Base-by-base conservation (phyloP, 169 alveolate genomes). In the Cryptosporidium sp. region DNA sequence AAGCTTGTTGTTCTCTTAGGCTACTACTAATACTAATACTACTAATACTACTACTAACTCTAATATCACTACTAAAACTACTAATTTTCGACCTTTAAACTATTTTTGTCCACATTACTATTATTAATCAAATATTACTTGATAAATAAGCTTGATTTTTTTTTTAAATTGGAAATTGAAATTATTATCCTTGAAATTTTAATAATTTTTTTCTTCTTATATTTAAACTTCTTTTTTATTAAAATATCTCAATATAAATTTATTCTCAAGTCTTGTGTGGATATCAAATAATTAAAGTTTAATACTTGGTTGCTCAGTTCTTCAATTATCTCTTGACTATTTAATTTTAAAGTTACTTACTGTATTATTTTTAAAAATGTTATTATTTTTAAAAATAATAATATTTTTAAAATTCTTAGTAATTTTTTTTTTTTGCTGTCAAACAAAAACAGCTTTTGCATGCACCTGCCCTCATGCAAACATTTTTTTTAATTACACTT, bases 381-480 rank as follows among this genome's bases (percentile, higher is more conserved):
- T 37, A 31, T 0, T 31, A 31, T 31, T 31, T 31, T 31, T 31
- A 1, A 31, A 31, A 44, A 9, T 44, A 44, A 44, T 44, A 44
- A 44, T 44, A 44, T 8, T 9, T 9, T 44, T 10, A 14, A 29
- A 23, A 5, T 65, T 33, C 33, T 31, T 26, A 31, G 0, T 65
- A 3, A 16, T n/a, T 18, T 33, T 65, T 37, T n/a, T 29, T 37
- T 65, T 21, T 65, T 29, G 7, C 31, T 65, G 72, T 65, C 72
- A 65, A 33, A 31, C 72, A 21, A 35, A 35, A 31, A 31, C 72
- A 65, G 51, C 26, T 65, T 65, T 14, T 65, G 72, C 72, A 65
- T 65, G 72, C 72, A 65, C 72, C 72, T 65, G 44, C 53, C 72
- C 72, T 65, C 72, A 65, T 65, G 72, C 51, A 65, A 65, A 62